Base-by-base conservation (phyloP, 179 eudicot genomes). In the Spinacia oleracea region DNA sequence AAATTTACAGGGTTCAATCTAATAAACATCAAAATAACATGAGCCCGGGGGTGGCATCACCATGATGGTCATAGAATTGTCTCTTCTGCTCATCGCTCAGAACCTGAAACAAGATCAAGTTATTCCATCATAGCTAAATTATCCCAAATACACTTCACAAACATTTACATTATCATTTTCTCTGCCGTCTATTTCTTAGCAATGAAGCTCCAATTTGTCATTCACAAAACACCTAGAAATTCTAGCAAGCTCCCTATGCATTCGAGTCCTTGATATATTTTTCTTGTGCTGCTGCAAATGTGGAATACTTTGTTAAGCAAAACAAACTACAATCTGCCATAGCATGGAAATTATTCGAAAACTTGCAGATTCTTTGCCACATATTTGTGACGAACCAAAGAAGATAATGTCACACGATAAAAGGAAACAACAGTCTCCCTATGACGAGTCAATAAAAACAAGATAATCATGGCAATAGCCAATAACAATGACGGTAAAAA, bases 241-340 rank as follows among this genome's bases (percentile, higher is more conserved):
- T 63, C 23, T 59, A 16, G 58, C 38, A 42, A 51, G 63, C 75
- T 71, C 12, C 27, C 78, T 63, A 40, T 31, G 69, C 42, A 31
- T 67, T 40, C 15, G 81, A 32, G 21, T 63, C 97, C 79, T 92
- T 90, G 90, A 92, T 90, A 87, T 96, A 96, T 86, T 91, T 93
- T 88, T 96, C 99, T 82, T 96, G 99, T 81, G 92, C 97, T 55
- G 94, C 99, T 76, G 97, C 97, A 69, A 89, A 91, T 88, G 98
- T 96, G 83, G 67, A 82, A 80, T 70, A 23, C 73, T 79, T n/a
- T 25, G 91, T 96, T 80, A 91, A 91, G 96, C 35, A 76, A 85
- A 79, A 70, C 81, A 48, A 76, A 69, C 6, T 35, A 64, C 20
- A 48, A 15, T 27, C 20, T n/a, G 53, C 9, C 6, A 0, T 29